phyloP scores from a whole-genome alignment of 768 basidiomycete genomes.

The Serendipita indica region DNA sequence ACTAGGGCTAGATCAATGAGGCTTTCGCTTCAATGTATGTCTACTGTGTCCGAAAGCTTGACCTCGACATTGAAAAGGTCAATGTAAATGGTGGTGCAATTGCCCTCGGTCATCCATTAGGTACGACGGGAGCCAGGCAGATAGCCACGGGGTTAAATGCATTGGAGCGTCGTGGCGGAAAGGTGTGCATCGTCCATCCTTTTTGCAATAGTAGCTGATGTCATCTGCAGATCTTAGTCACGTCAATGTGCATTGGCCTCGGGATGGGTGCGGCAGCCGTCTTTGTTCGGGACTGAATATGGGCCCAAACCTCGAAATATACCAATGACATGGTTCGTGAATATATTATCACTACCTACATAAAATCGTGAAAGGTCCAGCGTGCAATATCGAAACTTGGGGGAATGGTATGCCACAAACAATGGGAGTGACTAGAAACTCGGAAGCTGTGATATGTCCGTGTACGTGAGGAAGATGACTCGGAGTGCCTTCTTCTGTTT shows the following conservation, averaged over 20 bases:
- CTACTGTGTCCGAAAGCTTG: constrained; percentile 53
- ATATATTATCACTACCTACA: not conserved
- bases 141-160: constrained; percentile 67
- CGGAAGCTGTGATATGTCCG: too few relatives aligned
- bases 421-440: not conserved
- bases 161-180: constrained; percentile 19
- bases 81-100: constrained; percentile 89
- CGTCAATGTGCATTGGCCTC: constrained; percentile 65
- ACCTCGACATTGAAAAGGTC: constrained; percentile 47
- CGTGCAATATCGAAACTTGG: not conserved
- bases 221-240: constrained; percentile 52
- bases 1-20: constrained; percentile 59
- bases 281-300: constrained; percentile 39
- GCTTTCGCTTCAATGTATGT: constrained; percentile 78
- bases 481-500: constrained; percentile 12
- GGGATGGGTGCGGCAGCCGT: constrained; percentile 86
- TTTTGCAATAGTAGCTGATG: not conserved
- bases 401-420: not conserved
- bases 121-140: constrained; percentile 75
- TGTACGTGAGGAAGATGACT: too few relatives aligned
- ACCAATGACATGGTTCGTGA: too few relatives aligned
- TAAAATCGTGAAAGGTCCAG: not conserved
- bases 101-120: constrained; percentile 70
- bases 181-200: constrained; percentile 14
- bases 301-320: not conserved